Percentiles rank a stretch among this genome's conserved stretches.
Evolutionary conservation across 2,329 filamentous ascomycete genomes (phyloP).

Genomic region (Exophiala sp.): DNA sequence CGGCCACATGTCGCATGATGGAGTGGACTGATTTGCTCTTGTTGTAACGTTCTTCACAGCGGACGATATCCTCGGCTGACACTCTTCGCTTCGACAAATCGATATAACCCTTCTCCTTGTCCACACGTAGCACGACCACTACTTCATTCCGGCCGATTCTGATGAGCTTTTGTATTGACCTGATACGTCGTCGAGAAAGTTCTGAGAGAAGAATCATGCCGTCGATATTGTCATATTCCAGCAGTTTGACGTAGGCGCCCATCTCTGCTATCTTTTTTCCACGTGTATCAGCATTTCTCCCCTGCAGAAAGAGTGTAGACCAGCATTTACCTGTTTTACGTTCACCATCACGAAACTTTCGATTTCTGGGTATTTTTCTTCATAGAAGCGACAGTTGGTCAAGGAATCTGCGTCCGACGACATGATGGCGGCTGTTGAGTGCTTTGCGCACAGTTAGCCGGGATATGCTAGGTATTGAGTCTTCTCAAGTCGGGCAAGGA

Average conservation of each 20-base stretch:
- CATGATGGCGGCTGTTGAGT: constrained; percentile 21
- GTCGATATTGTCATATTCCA: constrained; percentile 99
- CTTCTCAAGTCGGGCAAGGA: neutral
- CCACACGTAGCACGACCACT: constrained; percentile 94
- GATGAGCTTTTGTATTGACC: constrained; percentile 98
- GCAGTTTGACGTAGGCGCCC: constrained; percentile 98
- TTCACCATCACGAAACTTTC: constrained; percentile 99
- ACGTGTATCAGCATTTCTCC: constrained; percentile 9
- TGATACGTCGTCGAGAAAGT: constrained; percentile 94
- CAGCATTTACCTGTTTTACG: constrained; percentile 75
- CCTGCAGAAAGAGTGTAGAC: neutral
- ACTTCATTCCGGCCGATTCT: constrained; percentile 97
- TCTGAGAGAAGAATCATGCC: constrained; percentile 99
- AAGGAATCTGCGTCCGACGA: constrained; percentile 58
- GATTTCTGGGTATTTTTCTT: constrained; percentile 96
- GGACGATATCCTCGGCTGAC: constrained; percentile 93
- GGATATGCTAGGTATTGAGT: neutral
- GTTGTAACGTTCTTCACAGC: constrained; percentile 99
- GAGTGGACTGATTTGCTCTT: constrained; percentile 99
- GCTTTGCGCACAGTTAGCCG: neutral
- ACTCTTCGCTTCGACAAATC: constrained; percentile 98
- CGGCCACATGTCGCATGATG: constrained; percentile 97
- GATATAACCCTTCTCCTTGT: constrained; percentile 99
- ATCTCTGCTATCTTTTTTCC: constrained; percentile 84
- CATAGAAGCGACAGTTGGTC: constrained; percentile 95